phyloP scores from a whole-genome alignment of 345 rosid genomes.

The Linum trigynum region DNA sequence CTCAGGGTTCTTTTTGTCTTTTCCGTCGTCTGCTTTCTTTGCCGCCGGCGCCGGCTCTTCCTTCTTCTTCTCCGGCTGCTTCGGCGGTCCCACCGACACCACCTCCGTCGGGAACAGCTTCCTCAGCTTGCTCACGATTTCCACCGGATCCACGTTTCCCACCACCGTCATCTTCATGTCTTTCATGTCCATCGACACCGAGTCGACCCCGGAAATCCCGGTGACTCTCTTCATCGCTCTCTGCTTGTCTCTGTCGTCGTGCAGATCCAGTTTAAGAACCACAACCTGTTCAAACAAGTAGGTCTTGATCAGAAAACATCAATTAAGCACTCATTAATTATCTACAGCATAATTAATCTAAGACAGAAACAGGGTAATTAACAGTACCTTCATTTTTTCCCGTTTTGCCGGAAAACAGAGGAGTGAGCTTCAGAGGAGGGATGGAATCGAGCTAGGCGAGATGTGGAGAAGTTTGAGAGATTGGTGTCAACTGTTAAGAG shows the following conservation, averaged over 20 bases:
- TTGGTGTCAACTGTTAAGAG: no score
- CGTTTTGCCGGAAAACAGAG: no score
- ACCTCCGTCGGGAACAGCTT: conserved; percentile 36
- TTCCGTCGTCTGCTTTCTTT: conserved; percentile 9
- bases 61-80: conserved; percentile 52
- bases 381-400: neutral
- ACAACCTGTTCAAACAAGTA: conserved; percentile 28
- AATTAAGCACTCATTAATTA: neutral
- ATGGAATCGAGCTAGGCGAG: no score
- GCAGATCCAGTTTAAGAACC: neutral
- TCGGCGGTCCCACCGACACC: conserved; percentile 42
- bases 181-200: conserved; percentile 47
- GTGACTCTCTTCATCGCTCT: conserved; percentile 46
- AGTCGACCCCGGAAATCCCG: conserved; percentile 42
- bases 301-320: neutral
- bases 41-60: conserved; percentile 25
- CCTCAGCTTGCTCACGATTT: conserved; percentile 36
- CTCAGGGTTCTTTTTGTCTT: neutral
- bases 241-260: conserved; percentile 17
- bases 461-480: no score
- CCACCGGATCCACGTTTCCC: conserved; percentile 43
- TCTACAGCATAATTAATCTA: no score
- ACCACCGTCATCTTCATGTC: conserved; percentile 50
- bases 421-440: no score
- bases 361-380: neutral